Conservation (phyloP, 2,329 filamentous ascomycete species). For the Phaeosphaeria sp. region DNA sequence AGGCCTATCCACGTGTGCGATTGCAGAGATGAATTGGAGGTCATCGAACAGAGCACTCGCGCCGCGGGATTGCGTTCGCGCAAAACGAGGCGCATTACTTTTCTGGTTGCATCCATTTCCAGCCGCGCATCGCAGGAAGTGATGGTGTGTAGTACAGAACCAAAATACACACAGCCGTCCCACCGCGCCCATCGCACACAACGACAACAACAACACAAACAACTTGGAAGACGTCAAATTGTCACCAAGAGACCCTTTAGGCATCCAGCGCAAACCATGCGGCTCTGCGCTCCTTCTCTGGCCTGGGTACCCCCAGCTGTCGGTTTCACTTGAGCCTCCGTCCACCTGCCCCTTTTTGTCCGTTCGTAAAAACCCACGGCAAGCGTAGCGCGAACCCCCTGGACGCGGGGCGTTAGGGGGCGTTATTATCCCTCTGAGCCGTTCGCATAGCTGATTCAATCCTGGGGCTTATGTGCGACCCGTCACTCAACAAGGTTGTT, state of each 20-base stretch:
- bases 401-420: background rate
- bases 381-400: background rate
- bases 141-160: background rate
- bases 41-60: background rate
- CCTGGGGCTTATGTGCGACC: background rate
- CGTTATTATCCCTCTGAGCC: background rate
- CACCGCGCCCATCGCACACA: background rate
- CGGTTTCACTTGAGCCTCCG: constrained; percentile 5
- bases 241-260: background rate
- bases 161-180: background rate
- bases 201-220: background rate
- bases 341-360: background rate
- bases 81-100: background rate
- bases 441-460: background rate
- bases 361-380: background rate
- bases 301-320: constrained; percentile 16
- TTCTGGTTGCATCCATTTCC: constrained; percentile 1
- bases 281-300: constrained; percentile 17
- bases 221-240: background rate
- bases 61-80: background rate
- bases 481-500: background rate
- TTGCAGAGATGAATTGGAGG: constrained; percentile 4
- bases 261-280: constrained; percentile 18
- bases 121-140: background rate
- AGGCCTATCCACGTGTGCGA: constrained; percentile 1